These are phyloP conservation scores for Hyaloscypha bicolor DNA, from an alignment of 495 filamentous ascomycete species.

Conservation along the genomic window DNA sequence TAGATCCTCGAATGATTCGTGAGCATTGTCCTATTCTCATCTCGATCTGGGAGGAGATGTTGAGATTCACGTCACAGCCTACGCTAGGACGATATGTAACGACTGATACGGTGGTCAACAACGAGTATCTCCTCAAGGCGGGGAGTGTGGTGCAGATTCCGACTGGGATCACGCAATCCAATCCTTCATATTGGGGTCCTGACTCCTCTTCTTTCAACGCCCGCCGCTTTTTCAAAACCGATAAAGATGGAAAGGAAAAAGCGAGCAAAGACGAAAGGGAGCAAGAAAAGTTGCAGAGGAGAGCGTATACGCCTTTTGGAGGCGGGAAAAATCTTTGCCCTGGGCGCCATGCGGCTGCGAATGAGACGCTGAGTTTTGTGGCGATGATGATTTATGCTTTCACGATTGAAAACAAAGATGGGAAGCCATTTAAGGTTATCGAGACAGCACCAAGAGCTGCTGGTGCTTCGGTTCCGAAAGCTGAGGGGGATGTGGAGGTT, in stretches of 20 bases:
- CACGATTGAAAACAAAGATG: slow-evolving; percentile 43
- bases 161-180: neutral
- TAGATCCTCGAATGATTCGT: neutral
- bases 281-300: neutral
- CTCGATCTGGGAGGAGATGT: neutral
- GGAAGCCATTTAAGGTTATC: neutral
- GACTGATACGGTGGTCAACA: neutral
- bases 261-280: neutral
- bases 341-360: slow-evolving; percentile 51
- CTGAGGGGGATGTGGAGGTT: neutral
- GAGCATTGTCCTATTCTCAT: neutral
- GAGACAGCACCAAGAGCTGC: neutral
- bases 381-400: slow-evolving; percentile 53
- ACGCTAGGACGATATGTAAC: neutral
- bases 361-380: slow-evolving; percentile 48
- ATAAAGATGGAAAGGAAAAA: neutral
- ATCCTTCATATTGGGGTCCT: neutral
- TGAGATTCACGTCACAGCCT: neutral
- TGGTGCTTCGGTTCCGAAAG: neutral
- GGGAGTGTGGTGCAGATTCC: neutral
- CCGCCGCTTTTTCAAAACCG: neutral
- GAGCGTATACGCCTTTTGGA: slow-evolving; percentile 40
- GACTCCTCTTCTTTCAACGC: neutral
- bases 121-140: neutral
- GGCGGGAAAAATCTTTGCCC: slow-evolving; percentile 50